phyloP scores from a whole-genome alignment of 257 asterid genomes.

The Leonotis leonurus region DNA sequence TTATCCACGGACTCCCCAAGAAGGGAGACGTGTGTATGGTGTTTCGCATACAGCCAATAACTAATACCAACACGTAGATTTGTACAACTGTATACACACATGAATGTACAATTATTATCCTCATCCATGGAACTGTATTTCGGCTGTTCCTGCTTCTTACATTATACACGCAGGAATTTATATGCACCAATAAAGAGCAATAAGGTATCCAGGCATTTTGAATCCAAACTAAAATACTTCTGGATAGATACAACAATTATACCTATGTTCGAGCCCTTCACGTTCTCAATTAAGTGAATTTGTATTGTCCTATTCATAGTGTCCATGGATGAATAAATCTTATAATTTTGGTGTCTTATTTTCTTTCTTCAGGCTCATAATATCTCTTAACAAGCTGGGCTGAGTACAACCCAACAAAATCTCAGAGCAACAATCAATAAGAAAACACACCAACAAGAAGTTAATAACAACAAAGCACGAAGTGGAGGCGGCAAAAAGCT shows the following conservation, averaged over 20 bases:
- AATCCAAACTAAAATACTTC: background rate
- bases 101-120: background rate
- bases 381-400: constrained; percentile 7
- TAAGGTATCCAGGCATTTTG: background rate
- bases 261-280: no score
- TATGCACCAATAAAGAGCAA: no score
- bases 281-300: no score
- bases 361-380: background rate
- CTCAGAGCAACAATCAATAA: background rate
- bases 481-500: no score
- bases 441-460: constrained; percentile 1
- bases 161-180: background rate
- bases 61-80: no score
- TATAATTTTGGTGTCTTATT: background rate
- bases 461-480: constrained; percentile 1
- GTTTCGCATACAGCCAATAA: background rate
- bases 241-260: background rate
- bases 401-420: background rate
- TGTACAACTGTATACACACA: no score
- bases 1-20: no score
- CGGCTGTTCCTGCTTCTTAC: background rate
- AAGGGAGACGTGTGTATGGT: background rate
- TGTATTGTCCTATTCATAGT: no score
- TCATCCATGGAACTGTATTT: background rate
- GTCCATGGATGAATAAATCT: background rate